These are phyloP conservation scores for Pichia membranifaciens DNA, from an alignment of 805 yeast genomes.

Conservation along the genomic window DNA sequence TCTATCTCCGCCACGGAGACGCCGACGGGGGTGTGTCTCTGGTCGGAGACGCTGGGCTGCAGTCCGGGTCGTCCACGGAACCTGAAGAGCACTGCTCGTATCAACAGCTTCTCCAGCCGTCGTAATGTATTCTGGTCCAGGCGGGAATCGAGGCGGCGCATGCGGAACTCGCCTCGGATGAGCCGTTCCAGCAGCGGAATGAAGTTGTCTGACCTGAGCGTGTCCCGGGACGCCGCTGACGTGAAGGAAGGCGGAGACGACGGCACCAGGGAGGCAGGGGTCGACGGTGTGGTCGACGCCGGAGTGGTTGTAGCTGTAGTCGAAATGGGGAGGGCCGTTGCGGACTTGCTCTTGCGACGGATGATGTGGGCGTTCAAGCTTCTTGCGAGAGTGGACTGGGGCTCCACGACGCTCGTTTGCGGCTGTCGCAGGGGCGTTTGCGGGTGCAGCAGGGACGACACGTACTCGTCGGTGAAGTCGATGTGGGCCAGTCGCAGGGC, in stretches of 20 bases:
- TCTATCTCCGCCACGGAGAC: background rate
- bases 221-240: too few relatives aligned
- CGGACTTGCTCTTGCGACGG: background rate
- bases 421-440: background rate
- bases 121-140: background rate
- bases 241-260: background rate
- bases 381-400: conserved; percentile 2
- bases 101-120: conserved; percentile 2
- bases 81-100: background rate
- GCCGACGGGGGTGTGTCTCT: too few relatives aligned
- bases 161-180: conserved; percentile 2
- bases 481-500: background rate
- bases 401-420: background rate
- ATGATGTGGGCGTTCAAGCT: conserved; percentile 4
- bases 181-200: background rate
- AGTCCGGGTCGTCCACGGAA: background rate
- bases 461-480: background rate
- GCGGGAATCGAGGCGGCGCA: conserved; percentile 2
- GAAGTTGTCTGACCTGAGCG: background rate
- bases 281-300: background rate
- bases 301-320: background rate
- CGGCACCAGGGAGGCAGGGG: too few relatives aligned
- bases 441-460: background rate
- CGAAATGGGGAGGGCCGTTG: background rate
- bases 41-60: too few relatives aligned